A percentile compares a stretch with the other conserved stretches of the same genome.
Evolutionary conservation across 352 stramenopile genomes (phyloP).

Genomic region (Saprolegnia parasitica): DNA sequence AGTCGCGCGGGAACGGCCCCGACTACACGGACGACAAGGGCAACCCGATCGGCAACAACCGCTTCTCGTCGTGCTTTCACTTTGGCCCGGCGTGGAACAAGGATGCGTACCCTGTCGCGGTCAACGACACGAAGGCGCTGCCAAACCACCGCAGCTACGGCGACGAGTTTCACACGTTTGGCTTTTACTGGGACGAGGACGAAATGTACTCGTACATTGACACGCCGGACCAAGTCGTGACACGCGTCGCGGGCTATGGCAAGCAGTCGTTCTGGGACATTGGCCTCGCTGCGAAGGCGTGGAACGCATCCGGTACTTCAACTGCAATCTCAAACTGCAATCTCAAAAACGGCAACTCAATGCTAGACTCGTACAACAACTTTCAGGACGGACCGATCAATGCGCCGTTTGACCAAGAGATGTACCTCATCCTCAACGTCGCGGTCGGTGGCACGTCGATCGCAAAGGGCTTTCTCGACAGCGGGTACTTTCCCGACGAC

Average conservation of each 20-base stretch:
- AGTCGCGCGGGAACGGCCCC: constrained; percentile 31
- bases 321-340: background rate
- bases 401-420: constrained; percentile 26
- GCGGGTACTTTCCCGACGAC: constrained; percentile 20
- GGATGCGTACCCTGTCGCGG: constrained; percentile 19
- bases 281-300: constrained; percentile 9
- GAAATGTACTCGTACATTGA: constrained; percentile 27
- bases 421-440: constrained; percentile 27
- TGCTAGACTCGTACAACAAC: constrained; percentile 27
- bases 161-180: constrained; percentile 26
- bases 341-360: background rate
- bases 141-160: constrained; percentile 25
- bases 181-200: constrained; percentile 26
- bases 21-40: constrained; percentile 27
- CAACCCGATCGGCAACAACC: constrained; percentile 24
- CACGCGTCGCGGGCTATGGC: constrained; percentile 10
- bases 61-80: constrained; percentile 24
- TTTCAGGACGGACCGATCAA: constrained; percentile 23
- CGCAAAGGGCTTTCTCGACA: constrained; percentile 23
- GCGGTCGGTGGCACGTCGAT: constrained; percentile 24
- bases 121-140: constrained; percentile 24
- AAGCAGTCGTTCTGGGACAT: constrained; percentile 27
- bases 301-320: constrained; percentile 9
- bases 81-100: constrained; percentile 28
- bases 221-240: constrained; percentile 15